Evolutionary conservation across 768 basidiomycete genomes (phyloP).

Genomic region (Termitomyces sp.): DNA sequence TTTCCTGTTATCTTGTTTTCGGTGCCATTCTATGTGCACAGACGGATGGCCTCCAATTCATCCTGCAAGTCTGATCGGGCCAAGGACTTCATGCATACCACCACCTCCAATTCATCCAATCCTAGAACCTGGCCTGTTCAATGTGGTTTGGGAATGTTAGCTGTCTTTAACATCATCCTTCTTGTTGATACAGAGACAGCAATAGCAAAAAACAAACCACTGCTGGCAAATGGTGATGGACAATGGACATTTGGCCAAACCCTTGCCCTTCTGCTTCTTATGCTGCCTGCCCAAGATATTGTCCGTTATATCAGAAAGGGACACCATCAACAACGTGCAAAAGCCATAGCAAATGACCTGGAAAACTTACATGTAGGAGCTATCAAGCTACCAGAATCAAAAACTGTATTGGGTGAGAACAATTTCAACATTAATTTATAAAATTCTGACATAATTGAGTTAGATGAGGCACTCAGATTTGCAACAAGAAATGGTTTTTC

Average conservation of each 20-base stretch:
- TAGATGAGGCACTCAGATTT: neutral
- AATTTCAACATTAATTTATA: neutral
- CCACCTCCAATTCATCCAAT: neutral
- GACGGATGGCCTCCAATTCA: neutral
- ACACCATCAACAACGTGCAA: neutral
- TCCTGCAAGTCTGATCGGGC: too few relatives aligned
- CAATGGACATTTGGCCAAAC: constrained; percentile 7
- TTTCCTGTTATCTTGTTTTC: neutral
- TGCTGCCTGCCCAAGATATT: constrained; percentile 4
- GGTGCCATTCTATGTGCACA: neutral
- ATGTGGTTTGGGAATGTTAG: neutral
- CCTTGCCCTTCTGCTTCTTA: constrained; percentile 4
- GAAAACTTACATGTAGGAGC: too few relatives aligned
- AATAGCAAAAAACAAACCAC: neutral
- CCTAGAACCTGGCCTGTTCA: neutral
- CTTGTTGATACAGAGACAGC: neutral
- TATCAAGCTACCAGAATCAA: neutral
- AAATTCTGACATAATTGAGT: neutral
- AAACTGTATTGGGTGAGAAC: neutral
- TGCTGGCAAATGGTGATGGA: neutral
- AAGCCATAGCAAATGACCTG: too few relatives aligned
- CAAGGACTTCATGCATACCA: too few relatives aligned
- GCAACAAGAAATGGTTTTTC: neutral
- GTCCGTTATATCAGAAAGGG: too few relatives aligned
- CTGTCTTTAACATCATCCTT: neutral